These are phyloP conservation scores for Fonsecaea pugnacius DNA, from an alignment of 2,329 filamentous ascomycete genomes.

Conservation along the genomic window DNA sequence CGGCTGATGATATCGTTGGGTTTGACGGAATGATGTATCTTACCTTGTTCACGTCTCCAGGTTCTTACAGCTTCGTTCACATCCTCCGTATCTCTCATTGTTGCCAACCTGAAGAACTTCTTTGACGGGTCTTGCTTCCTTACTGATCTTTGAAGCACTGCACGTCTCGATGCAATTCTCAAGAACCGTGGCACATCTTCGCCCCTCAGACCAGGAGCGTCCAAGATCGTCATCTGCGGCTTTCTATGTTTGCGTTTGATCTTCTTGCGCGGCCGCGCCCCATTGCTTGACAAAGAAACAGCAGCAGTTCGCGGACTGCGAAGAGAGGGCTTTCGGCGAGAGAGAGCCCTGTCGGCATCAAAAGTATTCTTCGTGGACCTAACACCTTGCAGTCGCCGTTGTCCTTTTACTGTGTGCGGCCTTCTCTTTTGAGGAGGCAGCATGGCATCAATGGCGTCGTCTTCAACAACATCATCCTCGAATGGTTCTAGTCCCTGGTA, in stretches of 20 bases:
- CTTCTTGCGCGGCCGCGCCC: slow-evolving; percentile 21
- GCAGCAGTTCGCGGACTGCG: not conserved
- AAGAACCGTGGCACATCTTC: slow-evolving; percentile 58
- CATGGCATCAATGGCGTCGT: slow-evolving; percentile 41
- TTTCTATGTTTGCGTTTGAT: slow-evolving; percentile 22
- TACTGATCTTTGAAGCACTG: slow-evolving; percentile 54
- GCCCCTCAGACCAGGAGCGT: slow-evolving; percentile 34
- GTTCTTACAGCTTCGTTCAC: slow-evolving; percentile 54
- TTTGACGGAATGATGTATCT: not conserved
- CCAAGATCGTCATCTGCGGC: slow-evolving; percentile 29
- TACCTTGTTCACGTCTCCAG: slow-evolving; percentile 49
- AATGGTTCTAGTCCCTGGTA: slow-evolving; percentile 11
- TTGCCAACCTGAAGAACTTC: slow-evolving; percentile 60
- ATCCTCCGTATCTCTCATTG: slow-evolving; percentile 59
- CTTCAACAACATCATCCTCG: slow-evolving; percentile 38
- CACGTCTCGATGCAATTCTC: slow-evolving; percentile 59
- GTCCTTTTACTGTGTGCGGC: slow-evolving; percentile 18
- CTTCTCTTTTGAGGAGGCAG: slow-evolving; percentile 28
- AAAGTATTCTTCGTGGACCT: slow-evolving; percentile 1
- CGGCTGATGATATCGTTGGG: not conserved
- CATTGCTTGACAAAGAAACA: not conserved
- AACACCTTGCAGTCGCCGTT: slow-evolving; percentile 18
- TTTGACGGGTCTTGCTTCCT: slow-evolving; percentile 48
- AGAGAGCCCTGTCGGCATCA: not conserved
- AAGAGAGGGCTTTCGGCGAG: not conserved